Evolutionary conservation across 495 filamentous ascomycete species (phyloP).

Genomic region (Schizothecium vesticola): DNA sequence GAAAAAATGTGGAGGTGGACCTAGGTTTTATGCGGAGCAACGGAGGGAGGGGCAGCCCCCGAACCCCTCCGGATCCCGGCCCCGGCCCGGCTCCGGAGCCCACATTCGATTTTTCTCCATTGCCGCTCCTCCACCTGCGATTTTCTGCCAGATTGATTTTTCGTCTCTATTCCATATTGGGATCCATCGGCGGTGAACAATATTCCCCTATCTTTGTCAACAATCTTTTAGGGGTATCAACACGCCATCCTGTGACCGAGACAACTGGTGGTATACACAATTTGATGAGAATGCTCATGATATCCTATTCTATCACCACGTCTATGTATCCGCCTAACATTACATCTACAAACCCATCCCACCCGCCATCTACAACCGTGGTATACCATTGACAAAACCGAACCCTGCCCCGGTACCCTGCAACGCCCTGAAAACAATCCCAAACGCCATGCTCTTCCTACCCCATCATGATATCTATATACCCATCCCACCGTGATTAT

Average conservation of each 20-base stretch:
- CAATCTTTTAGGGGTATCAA: not conserved
- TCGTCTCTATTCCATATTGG: not conserved
- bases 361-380: not conserved
- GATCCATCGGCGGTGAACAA: not conserved
- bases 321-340: not conserved
- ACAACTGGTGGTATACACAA: not conserved
- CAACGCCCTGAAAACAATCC: not conserved
- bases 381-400: not conserved
- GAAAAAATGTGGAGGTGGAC: not conserved
- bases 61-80: not conserved
- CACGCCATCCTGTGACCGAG: not conserved
- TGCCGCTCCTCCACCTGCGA: not conserved
- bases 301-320: not conserved
- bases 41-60: not conserved
- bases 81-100: not conserved
- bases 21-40: not conserved
- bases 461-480: not conserved
- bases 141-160: not conserved
- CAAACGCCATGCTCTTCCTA: not conserved
- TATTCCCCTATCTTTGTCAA: not conserved
- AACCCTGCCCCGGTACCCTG: not conserved
- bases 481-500: no score
- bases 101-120: not conserved
- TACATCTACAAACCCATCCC: not conserved
- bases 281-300: not conserved